Evolutionary conservation across 192 early-diverging fungal genomes (phyloP).

Genomic region (Thoreauomyces humboldtii): DNA sequence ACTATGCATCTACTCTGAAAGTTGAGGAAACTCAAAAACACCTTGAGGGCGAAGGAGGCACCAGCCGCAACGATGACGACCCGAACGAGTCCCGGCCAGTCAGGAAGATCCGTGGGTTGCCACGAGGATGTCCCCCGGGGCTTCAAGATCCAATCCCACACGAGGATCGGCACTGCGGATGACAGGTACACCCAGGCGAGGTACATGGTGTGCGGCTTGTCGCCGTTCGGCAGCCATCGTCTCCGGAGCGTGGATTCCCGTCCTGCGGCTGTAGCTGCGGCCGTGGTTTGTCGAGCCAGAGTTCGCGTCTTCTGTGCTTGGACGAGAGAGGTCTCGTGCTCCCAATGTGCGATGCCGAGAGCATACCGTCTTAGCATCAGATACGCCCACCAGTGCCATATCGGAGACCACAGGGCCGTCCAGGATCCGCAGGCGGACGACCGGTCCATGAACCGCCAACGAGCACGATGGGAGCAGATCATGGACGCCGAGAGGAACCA

Average conservation of each 20-base stretch:
- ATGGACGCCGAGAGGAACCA: constrained; percentile 13
- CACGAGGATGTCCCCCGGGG: constrained; percentile 6
- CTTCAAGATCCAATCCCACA: constrained; percentile 18
- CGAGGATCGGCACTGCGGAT: constrained; percentile 17
- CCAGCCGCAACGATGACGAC: constrained; percentile 10
- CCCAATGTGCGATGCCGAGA: constrained; percentile 15
- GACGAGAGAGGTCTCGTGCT: constrained; percentile 19
- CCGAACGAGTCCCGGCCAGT: constrained; percentile 19
- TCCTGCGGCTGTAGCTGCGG: too few relatives aligned
- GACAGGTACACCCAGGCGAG: constrained; percentile 23
- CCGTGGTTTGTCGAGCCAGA: too few relatives aligned
- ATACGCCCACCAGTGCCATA: constrained; percentile 28
- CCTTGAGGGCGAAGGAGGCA: constrained; percentile 11
- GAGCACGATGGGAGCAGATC: background rate
- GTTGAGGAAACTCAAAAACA: constrained; percentile 23
- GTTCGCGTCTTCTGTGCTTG: too few relatives aligned
- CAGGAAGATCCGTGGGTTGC: constrained; percentile 21
- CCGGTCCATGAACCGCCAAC: too few relatives aligned
- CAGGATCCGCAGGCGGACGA: constrained; percentile 18
- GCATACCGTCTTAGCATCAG: constrained; percentile 2
- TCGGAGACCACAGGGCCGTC: constrained; percentile 16
- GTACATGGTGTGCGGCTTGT: constrained; percentile 5
- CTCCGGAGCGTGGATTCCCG: too few relatives aligned
- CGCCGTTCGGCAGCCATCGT: too few relatives aligned
- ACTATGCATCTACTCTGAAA: constrained; percentile 19